phyloP scores from a whole-genome alignment of 1,284 basidiomycete species.

The Tylopilus orsonianus region DNA sequence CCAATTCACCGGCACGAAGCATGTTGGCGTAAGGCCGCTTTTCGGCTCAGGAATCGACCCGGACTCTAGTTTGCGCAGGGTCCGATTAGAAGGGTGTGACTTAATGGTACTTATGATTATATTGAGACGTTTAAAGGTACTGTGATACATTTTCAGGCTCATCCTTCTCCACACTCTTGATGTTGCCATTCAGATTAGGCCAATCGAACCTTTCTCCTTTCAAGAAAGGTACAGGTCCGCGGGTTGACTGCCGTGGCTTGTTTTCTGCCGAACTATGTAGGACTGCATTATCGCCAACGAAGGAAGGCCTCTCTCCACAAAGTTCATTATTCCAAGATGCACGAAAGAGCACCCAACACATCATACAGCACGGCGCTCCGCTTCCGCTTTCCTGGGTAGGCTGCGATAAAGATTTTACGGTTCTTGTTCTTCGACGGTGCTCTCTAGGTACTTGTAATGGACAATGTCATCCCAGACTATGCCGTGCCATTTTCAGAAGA shows the following conservation, averaged over 20 bases:
- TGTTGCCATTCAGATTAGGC: conserved; percentile 15
- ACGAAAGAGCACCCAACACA: conserved; percentile 14
- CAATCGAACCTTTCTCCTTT: conserved; percentile 20
- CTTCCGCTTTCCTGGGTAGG: conserved; percentile 30
- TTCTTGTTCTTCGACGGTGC: neutral
- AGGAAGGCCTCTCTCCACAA: neutral
- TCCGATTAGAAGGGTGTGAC: neutral
- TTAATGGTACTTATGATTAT: neutral
- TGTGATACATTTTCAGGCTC: neutral
- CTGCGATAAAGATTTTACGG: neutral
- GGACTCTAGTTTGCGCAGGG: neutral
- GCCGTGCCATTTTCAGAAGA: conserved; percentile 29
- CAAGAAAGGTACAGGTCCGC: conserved; percentile 17
- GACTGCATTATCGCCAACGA: neutral
- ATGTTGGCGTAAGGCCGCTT: neutral
- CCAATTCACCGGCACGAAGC: neutral
- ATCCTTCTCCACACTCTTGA: conserved; percentile 8
- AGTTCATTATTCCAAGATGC: conserved; percentile 7
- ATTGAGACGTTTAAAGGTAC: conserved; percentile 10
- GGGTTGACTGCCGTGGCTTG: conserved; percentile 25
- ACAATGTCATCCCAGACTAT: conserved; percentile 32
- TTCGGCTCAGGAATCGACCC: conserved; percentile 3
- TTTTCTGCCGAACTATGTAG: conserved; percentile 14
- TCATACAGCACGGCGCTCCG: conserved; percentile 20
- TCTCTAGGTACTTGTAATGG: conserved; percentile 27